Evolutionary conservation across 257 asterid genomes (phyloP).

Genomic region (Solanum lycopersicoides): DNA sequence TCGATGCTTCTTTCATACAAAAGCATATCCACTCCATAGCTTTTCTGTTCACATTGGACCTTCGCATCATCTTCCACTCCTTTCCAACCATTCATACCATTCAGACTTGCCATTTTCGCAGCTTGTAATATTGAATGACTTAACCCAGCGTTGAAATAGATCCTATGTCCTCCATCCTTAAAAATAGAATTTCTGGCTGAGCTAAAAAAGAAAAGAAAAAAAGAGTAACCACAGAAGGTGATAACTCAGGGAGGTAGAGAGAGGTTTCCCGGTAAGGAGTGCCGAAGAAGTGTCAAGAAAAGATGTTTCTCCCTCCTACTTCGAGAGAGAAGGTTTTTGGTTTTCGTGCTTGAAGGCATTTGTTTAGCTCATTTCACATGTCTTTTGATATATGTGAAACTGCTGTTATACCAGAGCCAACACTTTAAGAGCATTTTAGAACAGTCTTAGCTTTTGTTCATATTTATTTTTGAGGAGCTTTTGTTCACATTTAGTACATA

Average conservation of each 20-base stretch:
- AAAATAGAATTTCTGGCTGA: not conserved
- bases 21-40: not conserved
- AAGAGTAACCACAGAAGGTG: not conserved
- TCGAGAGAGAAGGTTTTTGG: not conserved
- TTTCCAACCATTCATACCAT: too few species aligned
- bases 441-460: not conserved
- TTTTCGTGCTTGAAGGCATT: not conserved
- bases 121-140: not conserved
- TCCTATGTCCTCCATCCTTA: not conserved
- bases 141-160: not conserved
- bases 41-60: not conserved
- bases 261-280: not conserved
- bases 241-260: not conserved
- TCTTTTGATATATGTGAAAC: not conserved
- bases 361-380: not conserved
- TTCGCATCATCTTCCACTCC: not conserved
- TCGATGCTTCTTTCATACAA: not conserved
- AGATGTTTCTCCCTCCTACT: not conserved
- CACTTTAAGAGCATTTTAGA: not conserved
- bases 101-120: not conserved
- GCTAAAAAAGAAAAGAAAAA: not conserved
- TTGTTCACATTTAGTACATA: not conserved
- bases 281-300: not conserved
- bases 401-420: not conserved
- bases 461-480: not conserved